Evolutionary conservation across 768 basidiomycete genomes (phyloP), one percentile per base, ranked within the genome.

Genomic region (Chalciporus piperatus): DNA sequence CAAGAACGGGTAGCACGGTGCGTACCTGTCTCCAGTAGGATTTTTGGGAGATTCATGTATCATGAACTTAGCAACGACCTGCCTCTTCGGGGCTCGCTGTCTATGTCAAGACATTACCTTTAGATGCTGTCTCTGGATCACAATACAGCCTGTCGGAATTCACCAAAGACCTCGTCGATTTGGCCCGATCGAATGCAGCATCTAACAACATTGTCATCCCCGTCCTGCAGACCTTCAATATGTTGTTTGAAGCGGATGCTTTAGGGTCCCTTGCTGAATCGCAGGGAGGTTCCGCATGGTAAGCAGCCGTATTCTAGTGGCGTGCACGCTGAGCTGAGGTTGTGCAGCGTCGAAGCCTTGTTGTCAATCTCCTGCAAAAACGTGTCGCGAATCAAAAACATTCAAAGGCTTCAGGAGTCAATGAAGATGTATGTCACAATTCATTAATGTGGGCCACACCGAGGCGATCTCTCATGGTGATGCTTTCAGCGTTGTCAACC

Each of bases 1-100:
- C 89, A 66, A 87, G 83, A 69, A 92, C 92, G 9, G 84, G 89
- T 54, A 89, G 86, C 62, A 91, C 85, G 6, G 95, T 96, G 63
- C 70, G 88, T 71, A 9, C 27, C 17, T 45, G 32, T 57, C 42
- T 44, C 23, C 35, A 44, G 47, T n/a, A 16, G 25, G 47, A 48
- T 9, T 52, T 37, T 46, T 46, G 44, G 50, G 47, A 32, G 30
- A 54, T 50, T 64, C 23, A 68, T 56, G 43, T 55, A 37, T 43
- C 39, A 54, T 52, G 40, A 43, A 48, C 38, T 41, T 66, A 91
- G 89, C 87, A 88, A 75, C 83, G 83, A 27, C 80, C 87, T 22
- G 80, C 84, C 22, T 74, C 85, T 4, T 70, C 69, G 20, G 83
- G 84, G 59, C 71, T 95, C 14, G 74, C 82, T 27, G 63, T 70